Evolutionary conservation across 345 rosid species (phyloP), one percentile per base, ranked within the genome.

Genomic region (Citrus inodora): DNA sequence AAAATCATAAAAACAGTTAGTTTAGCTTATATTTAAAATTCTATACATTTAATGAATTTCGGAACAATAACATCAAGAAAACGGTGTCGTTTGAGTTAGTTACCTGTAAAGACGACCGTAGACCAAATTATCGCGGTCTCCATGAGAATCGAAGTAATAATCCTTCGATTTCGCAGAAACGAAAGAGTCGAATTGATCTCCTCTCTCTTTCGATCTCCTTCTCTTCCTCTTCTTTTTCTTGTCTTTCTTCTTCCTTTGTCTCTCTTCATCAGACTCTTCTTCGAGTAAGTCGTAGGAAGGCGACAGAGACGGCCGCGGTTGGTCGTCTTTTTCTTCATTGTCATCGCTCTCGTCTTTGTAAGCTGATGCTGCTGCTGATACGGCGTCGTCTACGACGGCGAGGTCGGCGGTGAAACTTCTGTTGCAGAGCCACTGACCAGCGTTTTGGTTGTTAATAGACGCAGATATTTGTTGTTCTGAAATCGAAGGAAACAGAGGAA

Each of bases 101-200:
- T 79, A 93, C 99, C 93, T 90, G 87, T 94, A 96, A 68, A 90
- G 87, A 81, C 88, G 86, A 60, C 97, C 99, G 83, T 87, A 96
- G 77, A 89, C 93, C 76, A 94, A 85, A 85, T 92, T 94, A 85
- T 96, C 92, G 5, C 85, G 88, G 82, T 96, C 99, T 61, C 97
- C 97, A 74, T 87, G 95, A 78, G 92, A 86, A 83, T 94, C 98
- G 63, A 96, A 84, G 89, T 85, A 91, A 82, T 94, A 96, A 81
- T 92, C 98, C 82, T 92, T 94, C 53, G 90, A 91, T 80, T 87
- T 89, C 9, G 79, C 82, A 51, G 79, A 76, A 17, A 59, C 14
- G 30, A 81, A 82, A 14, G 77, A 85, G 72, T 64, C 76, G 3
- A 60, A 35, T 55, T 74, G 51, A 51, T 13, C 61, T 62, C 62